These are phyloP conservation scores for Bruguiera sexangula DNA, from an alignment of 345 rosid genomes.

Conservation along the genomic window DNA sequence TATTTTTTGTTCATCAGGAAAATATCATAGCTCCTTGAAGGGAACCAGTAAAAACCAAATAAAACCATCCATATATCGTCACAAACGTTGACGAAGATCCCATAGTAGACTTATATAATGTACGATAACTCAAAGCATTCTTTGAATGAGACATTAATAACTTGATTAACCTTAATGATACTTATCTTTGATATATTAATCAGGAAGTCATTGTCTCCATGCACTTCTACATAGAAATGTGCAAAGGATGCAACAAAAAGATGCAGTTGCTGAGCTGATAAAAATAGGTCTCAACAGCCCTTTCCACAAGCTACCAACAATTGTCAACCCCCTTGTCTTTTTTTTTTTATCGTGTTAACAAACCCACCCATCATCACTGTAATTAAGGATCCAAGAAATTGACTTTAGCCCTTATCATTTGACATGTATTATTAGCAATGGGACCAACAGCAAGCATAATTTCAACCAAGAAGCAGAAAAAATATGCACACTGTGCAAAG, in stretches of 20 bases:
- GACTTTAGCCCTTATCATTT: constrained; percentile 4
- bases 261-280: constrained; percentile 41
- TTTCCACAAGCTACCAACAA: constrained; percentile 22
- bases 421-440: background rate
- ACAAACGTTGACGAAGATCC: constrained; percentile 34
- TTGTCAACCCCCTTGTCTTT: constrained; percentile 34
- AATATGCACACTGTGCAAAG: background rate
- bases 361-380: constrained; percentile 16
- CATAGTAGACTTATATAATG: constrained; percentile 17
- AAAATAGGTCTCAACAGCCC: background rate
- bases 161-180: constrained; percentile 13
- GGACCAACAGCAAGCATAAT: background rate
- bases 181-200: background rate
- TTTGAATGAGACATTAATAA: constrained; percentile 22
- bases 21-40: background rate
- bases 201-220: constrained; percentile 18
- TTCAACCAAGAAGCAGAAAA: background rate
- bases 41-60: background rate
- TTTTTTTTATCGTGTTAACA: constrained; percentile 11
- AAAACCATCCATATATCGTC: constrained; percentile 15
- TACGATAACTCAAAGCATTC: constrained; percentile 1
- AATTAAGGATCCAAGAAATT: constrained; percentile 24
- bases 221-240: constrained; percentile 32
- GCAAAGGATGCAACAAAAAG: constrained; percentile 17
- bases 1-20: too few species aligned